A percentile compares a stretch with the other conserved stretches of the same genome.
Conservation (phyloP, 768 basidiomycete species). For the Sutorius australiensis region DNA sequence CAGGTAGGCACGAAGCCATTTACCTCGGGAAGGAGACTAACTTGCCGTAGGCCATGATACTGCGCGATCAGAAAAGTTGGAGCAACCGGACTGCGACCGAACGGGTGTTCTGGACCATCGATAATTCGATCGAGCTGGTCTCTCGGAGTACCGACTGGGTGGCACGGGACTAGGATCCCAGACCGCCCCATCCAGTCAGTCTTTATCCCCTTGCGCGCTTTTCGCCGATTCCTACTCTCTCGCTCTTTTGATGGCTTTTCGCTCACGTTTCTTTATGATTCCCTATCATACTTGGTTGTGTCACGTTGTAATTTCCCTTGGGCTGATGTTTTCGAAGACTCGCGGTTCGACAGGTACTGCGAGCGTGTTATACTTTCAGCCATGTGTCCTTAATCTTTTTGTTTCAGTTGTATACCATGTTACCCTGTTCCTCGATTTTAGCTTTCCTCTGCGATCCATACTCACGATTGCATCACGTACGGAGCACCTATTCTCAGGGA, state of each 20-base stretch:
- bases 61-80: slow-evolving; percentile 96
- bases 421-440: slow-evolving; percentile 14
- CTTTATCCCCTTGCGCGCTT: slow-evolving; percentile 2
- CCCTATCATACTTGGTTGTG: slow-evolving; percentile 18
- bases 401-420: slow-evolving; percentile 17
- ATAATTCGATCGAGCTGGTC: slow-evolving; percentile 84
- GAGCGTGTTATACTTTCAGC: slow-evolving; percentile 5
- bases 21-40: neutral
- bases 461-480: slow-evolving; percentile 10
- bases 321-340: slow-evolving; percentile 3
- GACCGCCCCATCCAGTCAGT: neutral
- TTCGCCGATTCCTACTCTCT: neutral
- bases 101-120: slow-evolving; percentile 87
- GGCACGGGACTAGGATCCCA: slow-evolving; percentile 51
- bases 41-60: slow-evolving; percentile 77
- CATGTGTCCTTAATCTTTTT: slow-evolving; percentile 11
- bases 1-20: slow-evolving; percentile 55
- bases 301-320: slow-evolving; percentile 22
- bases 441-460: slow-evolving; percentile 10
- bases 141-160: slow-evolving; percentile 86
- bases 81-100: slow-evolving; percentile 88
- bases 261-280: slow-evolving; percentile 1
- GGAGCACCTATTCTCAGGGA: slow-evolving; percentile 3
- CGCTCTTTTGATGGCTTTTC: slow-evolving; percentile 10
- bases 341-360: neutral